phyloP scores from a whole-genome alignment of 1,284 basidiomycete species.

The Rhodotorula sp. region DNA sequence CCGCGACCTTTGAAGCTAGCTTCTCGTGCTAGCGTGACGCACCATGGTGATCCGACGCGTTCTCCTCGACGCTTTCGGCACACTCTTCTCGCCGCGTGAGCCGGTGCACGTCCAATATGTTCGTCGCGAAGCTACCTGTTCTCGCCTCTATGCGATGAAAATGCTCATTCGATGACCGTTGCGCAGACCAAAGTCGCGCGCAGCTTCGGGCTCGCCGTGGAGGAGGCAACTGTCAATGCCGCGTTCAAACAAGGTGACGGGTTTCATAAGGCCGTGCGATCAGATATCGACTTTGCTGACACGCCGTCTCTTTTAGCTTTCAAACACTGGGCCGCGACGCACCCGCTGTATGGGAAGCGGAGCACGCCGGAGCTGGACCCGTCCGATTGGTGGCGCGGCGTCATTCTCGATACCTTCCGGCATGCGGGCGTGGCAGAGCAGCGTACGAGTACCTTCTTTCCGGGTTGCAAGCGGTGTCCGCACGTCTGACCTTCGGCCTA shows the following conservation, averaged over 20 bases:
- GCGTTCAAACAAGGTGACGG: slow-evolving; percentile 31
- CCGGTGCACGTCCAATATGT: slow-evolving; percentile 41
- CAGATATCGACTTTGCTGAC: rapidly evolving
- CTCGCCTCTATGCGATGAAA: too few species aligned
- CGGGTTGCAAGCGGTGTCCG: too few species aligned
- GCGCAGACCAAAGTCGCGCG: slow-evolving; percentile 16
- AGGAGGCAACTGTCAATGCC: slow-evolving; percentile 25
- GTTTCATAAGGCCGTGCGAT: neutral
- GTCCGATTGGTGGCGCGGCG: slow-evolving; percentile 39
- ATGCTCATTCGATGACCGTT: neutral
- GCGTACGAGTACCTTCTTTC: slow-evolving; percentile 6
- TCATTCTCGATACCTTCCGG: slow-evolving; percentile 39
- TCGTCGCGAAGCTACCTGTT: neutral
- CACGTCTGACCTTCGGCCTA: neutral
- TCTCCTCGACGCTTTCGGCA: slow-evolving; percentile 40
- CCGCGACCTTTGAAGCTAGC: neutral
- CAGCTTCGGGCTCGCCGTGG: slow-evolving; percentile 26
- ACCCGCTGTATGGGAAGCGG: slow-evolving; percentile 43
- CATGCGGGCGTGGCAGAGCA: slow-evolving; percentile 26
- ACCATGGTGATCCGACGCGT: slow-evolving; percentile 23
- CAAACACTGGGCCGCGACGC: slow-evolving; percentile 22
- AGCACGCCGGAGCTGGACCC: slow-evolving; percentile 33
- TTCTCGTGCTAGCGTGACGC: neutral
- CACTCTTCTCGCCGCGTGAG: slow-evolving; percentile 36
- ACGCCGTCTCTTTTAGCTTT: slow-evolving; percentile 18